Evolutionary conservation across 352 stramenopile genomes (phyloP).

Genomic region (Pythium chondricola): DNA sequence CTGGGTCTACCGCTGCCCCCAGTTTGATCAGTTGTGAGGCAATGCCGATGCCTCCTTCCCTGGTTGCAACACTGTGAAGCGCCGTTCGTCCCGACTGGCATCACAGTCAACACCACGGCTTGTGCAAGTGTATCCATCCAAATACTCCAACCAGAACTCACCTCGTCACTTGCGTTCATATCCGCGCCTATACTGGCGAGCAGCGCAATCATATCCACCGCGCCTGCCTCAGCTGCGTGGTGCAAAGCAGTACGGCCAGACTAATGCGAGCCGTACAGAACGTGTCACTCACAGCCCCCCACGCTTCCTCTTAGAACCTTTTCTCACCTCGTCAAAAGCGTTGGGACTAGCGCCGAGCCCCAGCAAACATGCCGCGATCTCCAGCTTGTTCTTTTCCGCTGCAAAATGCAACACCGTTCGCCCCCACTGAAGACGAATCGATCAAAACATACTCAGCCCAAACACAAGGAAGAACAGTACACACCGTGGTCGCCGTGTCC

Average conservation of each 20-base stretch:
- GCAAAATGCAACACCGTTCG: background rate
- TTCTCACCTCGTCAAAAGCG: background rate
- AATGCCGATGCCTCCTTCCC: too few species aligned
- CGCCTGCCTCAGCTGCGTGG: background rate
- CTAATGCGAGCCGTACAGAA: too few species aligned
- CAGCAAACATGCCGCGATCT: background rate
- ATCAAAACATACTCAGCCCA: background rate
- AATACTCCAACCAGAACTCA: too few species aligned
- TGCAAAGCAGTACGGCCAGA: background rate
- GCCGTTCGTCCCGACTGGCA: too few species aligned
- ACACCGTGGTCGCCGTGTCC: background rate
- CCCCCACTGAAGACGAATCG: background rate
- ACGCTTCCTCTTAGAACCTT: background rate
- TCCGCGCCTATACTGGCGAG: background rate
- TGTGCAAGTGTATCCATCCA: too few species aligned
- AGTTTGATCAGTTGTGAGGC: too few species aligned
- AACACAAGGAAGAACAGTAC: background rate
- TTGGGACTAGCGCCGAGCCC: background rate
- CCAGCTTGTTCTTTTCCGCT: background rate
- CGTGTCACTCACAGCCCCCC: background rate
- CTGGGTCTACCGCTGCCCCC: too few species aligned
- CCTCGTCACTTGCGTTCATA: background rate
- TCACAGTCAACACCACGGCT: too few species aligned
- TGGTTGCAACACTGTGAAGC: too few species aligned
- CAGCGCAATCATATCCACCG: background rate